A percentile compares a stretch with the other conserved stretches of the same genome.
These are phyloP conservation scores for Diospyros kaki DNA, from an alignment of 148 eudicot genomes.

Conservation along the genomic window DNA sequence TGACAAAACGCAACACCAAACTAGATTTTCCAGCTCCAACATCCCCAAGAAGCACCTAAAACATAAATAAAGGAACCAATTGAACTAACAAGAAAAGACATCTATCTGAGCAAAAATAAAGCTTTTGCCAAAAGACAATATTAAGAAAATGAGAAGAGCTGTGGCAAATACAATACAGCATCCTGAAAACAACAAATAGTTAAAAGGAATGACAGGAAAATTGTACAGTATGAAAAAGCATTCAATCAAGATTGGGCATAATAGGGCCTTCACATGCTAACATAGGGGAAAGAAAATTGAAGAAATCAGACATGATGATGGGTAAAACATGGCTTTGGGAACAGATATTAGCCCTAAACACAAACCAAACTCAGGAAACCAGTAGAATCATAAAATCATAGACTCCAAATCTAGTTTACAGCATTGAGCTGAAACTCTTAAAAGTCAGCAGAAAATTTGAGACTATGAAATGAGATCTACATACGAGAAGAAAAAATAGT, in stretches of 20 bases:
- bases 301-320: too few species aligned
- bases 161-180: not conserved
- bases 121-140: not conserved
- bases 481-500: too few species aligned
- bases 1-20: conserved; percentile 33
- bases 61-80: not conserved
- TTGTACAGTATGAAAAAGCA: not conserved
- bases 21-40: conserved; percentile 38
- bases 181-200: not conserved
- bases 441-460: too few species aligned
- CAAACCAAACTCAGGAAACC: too few species aligned
- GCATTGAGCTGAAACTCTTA: too few species aligned
- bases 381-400: too few species aligned
- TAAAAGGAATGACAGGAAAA: not conserved
- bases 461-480: too few species aligned
- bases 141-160: not conserved
- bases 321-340: too few species aligned
- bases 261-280: not conserved
- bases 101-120: conserved; percentile 4
- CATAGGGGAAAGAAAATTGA: not conserved
- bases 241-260: not conserved
- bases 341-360: too few species aligned
- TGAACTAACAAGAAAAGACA: not conserved
- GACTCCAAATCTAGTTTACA: too few species aligned
- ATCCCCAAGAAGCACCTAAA: conserved; percentile 36